Evolutionary conservation across 176 grass and related monocot species (phyloP).

Genomic region (Poa pratensis): DNA sequence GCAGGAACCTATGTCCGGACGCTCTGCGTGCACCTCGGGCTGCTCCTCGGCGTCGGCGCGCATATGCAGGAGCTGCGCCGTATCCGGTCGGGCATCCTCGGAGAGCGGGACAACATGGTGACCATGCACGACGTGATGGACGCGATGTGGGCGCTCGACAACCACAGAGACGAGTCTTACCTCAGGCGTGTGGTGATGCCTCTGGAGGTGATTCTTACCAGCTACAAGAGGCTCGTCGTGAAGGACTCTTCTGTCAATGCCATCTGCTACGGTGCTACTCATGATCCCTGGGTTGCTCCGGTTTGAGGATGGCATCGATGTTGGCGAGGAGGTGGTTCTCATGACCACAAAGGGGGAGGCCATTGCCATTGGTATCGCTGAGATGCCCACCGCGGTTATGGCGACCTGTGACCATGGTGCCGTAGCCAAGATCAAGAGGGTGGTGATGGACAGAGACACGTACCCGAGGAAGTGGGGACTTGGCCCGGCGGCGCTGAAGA

Average conservation of each 20-base stretch:
- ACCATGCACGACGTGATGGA: constrained; percentile 97
- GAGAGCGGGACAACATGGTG: constrained; percentile 89
- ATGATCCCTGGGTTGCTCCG: constrained; percentile 89
- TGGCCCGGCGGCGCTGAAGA: constrained; percentile 73
- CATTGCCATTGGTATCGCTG: constrained; percentile 81
- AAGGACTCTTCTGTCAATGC: constrained; percentile 95
- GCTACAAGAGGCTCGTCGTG: constrained; percentile 91
- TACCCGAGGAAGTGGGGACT: constrained; percentile 97
- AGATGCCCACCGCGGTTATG: constrained; percentile 96
- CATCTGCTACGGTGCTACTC: constrained; percentile 92
- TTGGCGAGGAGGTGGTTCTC: constrained; percentile 78
- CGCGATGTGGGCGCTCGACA: constrained; percentile 75
- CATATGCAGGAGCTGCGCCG: constrained; percentile 96
- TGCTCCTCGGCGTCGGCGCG: constrained; percentile 77
- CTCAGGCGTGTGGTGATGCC: constrained; percentile 86
- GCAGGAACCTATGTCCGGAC: constrained; percentile 88
- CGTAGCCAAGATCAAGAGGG: constrained; percentile 82
- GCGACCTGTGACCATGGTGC: constrained; percentile 90
- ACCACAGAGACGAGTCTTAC: constrained; percentile 72
- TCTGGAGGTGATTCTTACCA: constrained; percentile 74
- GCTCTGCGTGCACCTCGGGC: constrained; percentile 81
- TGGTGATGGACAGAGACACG: constrained; percentile 96
- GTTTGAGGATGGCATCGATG: constrained; percentile 89
- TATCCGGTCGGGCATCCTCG: constrained; percentile 76
- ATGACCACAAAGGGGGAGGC: constrained; percentile 96